Evolutionary conservation across 495 filamentous ascomycete species (phyloP), one percentile per base, ranked within the genome.

Genomic region (Penicillium odoratum): DNA sequence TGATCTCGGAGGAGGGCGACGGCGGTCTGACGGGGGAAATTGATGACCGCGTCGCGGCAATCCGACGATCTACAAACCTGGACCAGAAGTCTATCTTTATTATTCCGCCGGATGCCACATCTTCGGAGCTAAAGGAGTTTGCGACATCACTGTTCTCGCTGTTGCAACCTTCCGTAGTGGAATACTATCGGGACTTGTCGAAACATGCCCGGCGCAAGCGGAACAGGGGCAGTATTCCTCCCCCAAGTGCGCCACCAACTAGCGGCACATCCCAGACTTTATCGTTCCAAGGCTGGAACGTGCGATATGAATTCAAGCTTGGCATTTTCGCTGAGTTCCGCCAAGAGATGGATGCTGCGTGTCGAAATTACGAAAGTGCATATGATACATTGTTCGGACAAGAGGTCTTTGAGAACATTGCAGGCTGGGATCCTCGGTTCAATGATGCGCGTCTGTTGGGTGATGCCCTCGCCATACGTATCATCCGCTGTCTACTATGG

Each of bases 291-390:
- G 91, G 89, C 5, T 97, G 93, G 93, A 91, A 88, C 69, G 85
- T 91, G 21, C 87, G 93, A 3, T 97, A 96, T 67, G 93, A 97
- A 64, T 92, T 93, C 75, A 97, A 97, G 65, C 81, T 91, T 29
- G 93, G 90, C 7, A 78, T 95, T 1, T 90, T 97, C 65, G 91
- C 93, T 33, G 92, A 96, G 67, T 96, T 91, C 59, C 83, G 93
- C 11, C 88, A 91, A 66, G 93, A 97, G 65, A 90, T 93, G 83
- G 92, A 96, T 63, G 85, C 82, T 30, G 92, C 93, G 0, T 76
- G 86, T 49, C 83, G 90, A 31, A 92, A 89, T 53, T 97, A 89
- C 60, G 89, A 92, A 62, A 85, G 85, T 64, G 90, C 91, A 7
- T 92, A 96, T 65, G 91, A 94, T 28, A 85, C 81, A 36, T 69